Conservation (phyloP, 2,329 filamentous ascomycete species). For the Aspergillus ruber region DNA sequence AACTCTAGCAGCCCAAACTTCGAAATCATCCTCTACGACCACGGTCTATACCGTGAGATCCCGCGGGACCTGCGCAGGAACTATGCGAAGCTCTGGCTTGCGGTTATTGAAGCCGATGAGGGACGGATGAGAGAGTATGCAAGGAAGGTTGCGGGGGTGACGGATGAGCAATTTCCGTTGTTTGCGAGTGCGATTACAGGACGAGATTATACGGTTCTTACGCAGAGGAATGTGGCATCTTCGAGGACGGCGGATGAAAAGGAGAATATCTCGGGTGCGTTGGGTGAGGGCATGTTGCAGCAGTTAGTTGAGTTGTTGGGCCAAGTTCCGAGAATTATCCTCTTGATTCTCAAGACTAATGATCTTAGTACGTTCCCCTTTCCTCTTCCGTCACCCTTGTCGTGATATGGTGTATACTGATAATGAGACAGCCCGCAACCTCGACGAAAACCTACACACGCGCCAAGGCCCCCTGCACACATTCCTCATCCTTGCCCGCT, state of each 20-base stretch:
- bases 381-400: not conserved
- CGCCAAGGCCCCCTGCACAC: conserved; percentile 53
- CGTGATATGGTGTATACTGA: not conserved
- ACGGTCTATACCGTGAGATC: conserved; percentile 92
- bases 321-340: conserved; percentile 81
- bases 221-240: conserved; percentile 48
- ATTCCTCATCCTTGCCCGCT: conserved; percentile 59
- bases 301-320: conserved; percentile 84
- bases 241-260: conserved; percentile 70
- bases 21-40: conserved; percentile 92
- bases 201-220: conserved; percentile 75
- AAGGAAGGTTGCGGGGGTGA: conserved; percentile 80
- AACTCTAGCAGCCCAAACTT: conserved; percentile 64
- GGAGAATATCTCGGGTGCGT: conserved; percentile 72
- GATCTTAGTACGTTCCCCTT: conserved; percentile 61
- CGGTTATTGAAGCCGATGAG: conserved; percentile 86
- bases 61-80: conserved; percentile 68
- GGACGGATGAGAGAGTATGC: conserved; percentile 80
- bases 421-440: conserved; percentile 56
- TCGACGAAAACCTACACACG: conserved; percentile 72
- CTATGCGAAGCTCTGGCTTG: conserved; percentile 96
- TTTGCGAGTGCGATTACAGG: conserved; percentile 97
- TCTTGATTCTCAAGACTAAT: conserved; percentile 96
- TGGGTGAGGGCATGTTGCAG: conserved; percentile 82
- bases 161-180: conserved; percentile 82